Base-by-base conservation (phyloP, 176 grass and related monocot species). In the Oryza nivara region DNA sequence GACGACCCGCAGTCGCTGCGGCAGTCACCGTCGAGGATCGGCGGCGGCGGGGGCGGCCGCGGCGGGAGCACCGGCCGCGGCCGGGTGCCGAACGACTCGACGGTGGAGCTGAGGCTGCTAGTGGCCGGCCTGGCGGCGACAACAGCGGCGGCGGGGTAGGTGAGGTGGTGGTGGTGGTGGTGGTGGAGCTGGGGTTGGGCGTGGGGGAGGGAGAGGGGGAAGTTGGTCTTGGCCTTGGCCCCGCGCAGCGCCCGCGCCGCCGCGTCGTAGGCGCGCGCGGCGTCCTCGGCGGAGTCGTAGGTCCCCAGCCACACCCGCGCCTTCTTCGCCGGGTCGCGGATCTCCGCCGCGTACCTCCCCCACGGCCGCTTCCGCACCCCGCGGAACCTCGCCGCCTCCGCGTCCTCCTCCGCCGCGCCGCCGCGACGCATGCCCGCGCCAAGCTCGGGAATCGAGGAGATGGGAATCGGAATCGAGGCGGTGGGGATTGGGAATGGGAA, bases 341-440 rank as follows among this genome's bases (percentile, higher is more conserved):
- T 95, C 90, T 95, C 93, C 66, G 93, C 93, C n/a, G 90, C 90
- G 88, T 81, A 95, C 3, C 93, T 75, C 2, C 93, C 93, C 93
- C 93, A 95, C 19, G 93, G 93, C 66, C 93, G 70, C 88, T 92
- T 92, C 72, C 93, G 85, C 75, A 95, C 93, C 5, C 93, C 93
- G 60, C 92, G 92, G 83, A 94, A 91, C 76, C 92, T 70, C 80
- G 67, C 84, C 41, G 54, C 54, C 58, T 83, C 74, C 82, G 7
- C 76, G 46, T 74, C 84, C 17, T 4, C 26, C 32, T 8, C 9
- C 86, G 7, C 40, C 81, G n/a, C 82, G n/a, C 82, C 73, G 74
- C 83, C 74, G 0, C 82, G 82, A 82, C 87, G 82, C 87, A 84
- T 85, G 48, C 64, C 82, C 38, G 64, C 82, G 28, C 63, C 30